Base-by-base conservation (phyloP, 1,284 basidiomycete genomes). In the Schizophyllum amplum region DNA sequence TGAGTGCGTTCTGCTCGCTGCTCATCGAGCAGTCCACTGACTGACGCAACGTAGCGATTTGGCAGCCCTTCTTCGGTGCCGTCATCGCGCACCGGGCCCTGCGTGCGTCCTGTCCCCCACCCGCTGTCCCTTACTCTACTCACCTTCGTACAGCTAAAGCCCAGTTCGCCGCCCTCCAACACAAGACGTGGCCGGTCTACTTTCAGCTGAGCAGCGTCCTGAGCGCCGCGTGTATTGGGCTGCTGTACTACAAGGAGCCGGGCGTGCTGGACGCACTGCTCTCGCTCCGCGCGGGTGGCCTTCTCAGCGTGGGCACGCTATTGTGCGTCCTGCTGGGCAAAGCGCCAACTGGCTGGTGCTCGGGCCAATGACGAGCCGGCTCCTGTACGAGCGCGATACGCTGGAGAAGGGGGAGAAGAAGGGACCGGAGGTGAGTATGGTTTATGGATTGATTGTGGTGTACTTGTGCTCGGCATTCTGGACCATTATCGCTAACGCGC, bases 321-420 rank as follows among this genome's bases (percentile, higher is more conserved):
- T 75, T 71, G 0, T 71, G 67, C 4, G 75, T 81, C 1, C 60
- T 84, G 4, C 60, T 81, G 4, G 68, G 74, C 17, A 84, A 90
- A 63, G 70, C 73, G 5, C 72, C 47, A 89, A 90, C 66, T 73
- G 79, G 57, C 75, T 82, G 55, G 74, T 84, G 23, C 68, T 90
- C 60, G 83, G 84, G 1, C 86, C 86, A 1, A 59, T 83, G 71
- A 87, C 84, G 6, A 84, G 80, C 80, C 81, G 77, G 86, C 84
- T 81, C 17, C 87, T 88, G 84, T 83, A 86, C 68, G 70, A 85
- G 67, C 78, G 89, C 57, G 83, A 89, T 62, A 83, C 75, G 62
- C 73, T 86, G 53, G 89, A 92, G 74, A 86, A 87, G 66, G 75
- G 80, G 47, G 88, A 92, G 69, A 84, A 84, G 47, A 89, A 87